These are phyloP conservation scores for Aspergillus pseudotamarii DNA, from an alignment of 2,329 filamentous ascomycete genomes.

Conservation along the genomic window DNA sequence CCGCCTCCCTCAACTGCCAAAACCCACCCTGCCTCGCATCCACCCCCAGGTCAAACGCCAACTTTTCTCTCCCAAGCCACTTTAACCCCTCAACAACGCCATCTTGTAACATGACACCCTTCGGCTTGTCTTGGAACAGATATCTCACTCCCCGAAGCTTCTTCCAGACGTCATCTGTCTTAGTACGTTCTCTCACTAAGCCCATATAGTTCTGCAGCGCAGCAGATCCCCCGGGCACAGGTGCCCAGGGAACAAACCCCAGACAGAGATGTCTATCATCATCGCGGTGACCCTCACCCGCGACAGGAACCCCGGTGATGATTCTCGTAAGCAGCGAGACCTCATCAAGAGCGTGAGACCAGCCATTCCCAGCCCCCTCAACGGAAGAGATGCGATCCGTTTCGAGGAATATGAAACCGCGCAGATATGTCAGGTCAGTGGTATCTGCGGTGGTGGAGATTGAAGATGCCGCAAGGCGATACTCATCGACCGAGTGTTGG, in stretches of 20 bases:
- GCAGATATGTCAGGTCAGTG: conserved; percentile 46
- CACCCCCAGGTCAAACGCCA: conserved; percentile 80
- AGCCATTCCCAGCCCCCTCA: conserved; percentile 57
- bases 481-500: conserved; percentile 68
- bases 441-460: conserved; percentile 28
- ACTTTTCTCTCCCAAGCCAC: conserved; percentile 64
- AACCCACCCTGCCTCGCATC: conserved; percentile 77
- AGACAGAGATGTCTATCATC: conserved; percentile 60
- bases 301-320: conserved; percentile 59
- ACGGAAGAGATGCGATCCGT: conserved; percentile 71
- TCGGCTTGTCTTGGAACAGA: conserved; percentile 75
- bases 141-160: conserved; percentile 81
- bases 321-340: conserved; percentile 70
- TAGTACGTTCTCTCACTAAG: conserved; percentile 55
- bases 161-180: conserved; percentile 64
- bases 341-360: conserved; percentile 71
- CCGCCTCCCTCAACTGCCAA: conserved; percentile 71
- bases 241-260: conserved; percentile 84
- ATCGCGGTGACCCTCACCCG: conserved; percentile 61
- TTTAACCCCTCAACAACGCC: conserved; percentile 68
- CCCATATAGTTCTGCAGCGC: conserved; percentile 68
- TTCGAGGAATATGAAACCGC: conserved; percentile 81
- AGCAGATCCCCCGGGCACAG: conserved; percentile 65
- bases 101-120: conserved; percentile 64
- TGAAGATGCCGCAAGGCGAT: conserved; percentile 52